Evolutionary conservation across 1,284 basidiomycete genomes (phyloP).

Genomic region (Malassezia obtusa): DNA sequence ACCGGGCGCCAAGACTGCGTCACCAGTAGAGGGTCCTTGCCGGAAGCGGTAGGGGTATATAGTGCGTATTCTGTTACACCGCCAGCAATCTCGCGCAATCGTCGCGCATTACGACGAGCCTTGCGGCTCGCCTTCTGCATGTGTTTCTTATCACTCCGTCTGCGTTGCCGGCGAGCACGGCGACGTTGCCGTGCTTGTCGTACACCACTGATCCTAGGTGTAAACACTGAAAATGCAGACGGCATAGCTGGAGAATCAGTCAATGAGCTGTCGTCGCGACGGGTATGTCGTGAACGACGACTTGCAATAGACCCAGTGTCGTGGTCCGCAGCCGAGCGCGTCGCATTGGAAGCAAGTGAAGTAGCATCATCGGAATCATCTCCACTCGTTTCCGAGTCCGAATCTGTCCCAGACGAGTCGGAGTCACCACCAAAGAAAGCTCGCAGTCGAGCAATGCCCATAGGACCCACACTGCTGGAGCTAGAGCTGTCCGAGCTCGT

Average conservation of each 20-base stretch:
- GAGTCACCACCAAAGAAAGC: conserved; percentile 40
- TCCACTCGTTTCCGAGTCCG: conserved; percentile 12
- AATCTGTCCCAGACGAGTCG: conserved; percentile 18
- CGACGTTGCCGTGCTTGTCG: not conserved
- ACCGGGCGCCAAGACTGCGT: conserved; percentile 23
- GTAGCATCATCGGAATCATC: conserved; percentile 18
- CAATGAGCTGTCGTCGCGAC: not conserved
- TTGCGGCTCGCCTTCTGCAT: conserved; percentile 31
- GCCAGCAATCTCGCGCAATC: conserved; percentile 35
- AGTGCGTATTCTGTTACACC: conserved; percentile 44
- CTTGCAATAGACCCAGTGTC: conserved; percentile 1
- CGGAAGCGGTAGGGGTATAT: conserved; percentile 32
- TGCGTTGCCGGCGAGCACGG: not conserved
- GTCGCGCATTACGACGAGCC: conserved; percentile 38
- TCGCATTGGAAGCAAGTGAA: not conserved
- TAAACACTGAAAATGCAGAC: conserved; percentile 6
- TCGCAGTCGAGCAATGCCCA: conserved; percentile 30
- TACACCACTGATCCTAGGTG: conserved; percentile 3
- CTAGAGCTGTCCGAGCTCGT: conserved; percentile 16
- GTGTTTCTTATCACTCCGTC: not conserved
- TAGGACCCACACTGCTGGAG: conserved; percentile 24
- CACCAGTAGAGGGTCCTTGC: conserved; percentile 21
- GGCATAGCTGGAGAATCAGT: not conserved
- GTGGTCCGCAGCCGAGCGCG: not conserved
- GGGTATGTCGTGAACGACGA: conserved; percentile 3